Evolutionary conservation across 1,139 yeast species (phyloP).

Genomic region (Debaryomyces coudertii): DNA sequence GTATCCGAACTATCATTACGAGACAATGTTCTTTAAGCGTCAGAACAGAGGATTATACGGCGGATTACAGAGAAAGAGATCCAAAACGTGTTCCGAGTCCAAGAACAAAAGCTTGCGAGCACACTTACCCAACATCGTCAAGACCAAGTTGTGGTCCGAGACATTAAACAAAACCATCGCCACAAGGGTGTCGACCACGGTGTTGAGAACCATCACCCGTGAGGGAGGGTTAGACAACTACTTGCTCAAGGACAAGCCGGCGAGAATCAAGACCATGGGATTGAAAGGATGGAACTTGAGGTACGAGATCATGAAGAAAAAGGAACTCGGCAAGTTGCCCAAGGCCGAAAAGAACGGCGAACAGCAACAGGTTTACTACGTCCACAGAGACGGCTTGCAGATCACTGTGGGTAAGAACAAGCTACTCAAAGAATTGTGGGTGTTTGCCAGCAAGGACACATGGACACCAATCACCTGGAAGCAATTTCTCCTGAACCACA

Average conservation of each 20-base stretch:
- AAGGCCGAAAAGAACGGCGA: conserved; percentile 36
- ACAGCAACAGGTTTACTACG: conserved; percentile 48
- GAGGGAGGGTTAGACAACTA: conserved; percentile 96
- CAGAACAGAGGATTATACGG: conserved; percentile 89
- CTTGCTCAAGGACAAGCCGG: conserved; percentile 80
- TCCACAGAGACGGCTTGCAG: conserved; percentile 50
- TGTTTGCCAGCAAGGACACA: conserved; percentile 53
- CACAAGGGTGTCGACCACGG: conserved; percentile 76
- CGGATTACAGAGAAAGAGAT: conserved; percentile 78
- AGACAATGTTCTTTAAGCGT: conserved; percentile 75
- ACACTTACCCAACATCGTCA: conserved; percentile 82
- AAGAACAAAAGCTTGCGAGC: conserved; percentile 74
- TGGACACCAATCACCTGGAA: conserved; percentile 47
- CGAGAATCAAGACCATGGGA: conserved; percentile 90
- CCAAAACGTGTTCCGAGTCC: conserved; percentile 75
- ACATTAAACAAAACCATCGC: conserved; percentile 58
- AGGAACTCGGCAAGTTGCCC: conserved; percentile 30
- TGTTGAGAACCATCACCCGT: conserved; percentile 79
- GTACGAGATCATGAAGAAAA: conserved; percentile 60
- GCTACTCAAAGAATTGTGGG: conserved; percentile 56
- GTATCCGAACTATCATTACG: conserved; percentile 82
- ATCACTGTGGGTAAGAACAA: conserved; percentile 66
- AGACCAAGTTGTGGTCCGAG: conserved; percentile 82
- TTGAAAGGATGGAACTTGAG: conserved; percentile 89
- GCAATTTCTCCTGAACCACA: conserved; percentile 45